Evolutionary conservation across 1,284 basidiomycete species (phyloP), one percentile per base, ranked within the genome.

Genomic region (Sporisorium exsertum): DNA sequence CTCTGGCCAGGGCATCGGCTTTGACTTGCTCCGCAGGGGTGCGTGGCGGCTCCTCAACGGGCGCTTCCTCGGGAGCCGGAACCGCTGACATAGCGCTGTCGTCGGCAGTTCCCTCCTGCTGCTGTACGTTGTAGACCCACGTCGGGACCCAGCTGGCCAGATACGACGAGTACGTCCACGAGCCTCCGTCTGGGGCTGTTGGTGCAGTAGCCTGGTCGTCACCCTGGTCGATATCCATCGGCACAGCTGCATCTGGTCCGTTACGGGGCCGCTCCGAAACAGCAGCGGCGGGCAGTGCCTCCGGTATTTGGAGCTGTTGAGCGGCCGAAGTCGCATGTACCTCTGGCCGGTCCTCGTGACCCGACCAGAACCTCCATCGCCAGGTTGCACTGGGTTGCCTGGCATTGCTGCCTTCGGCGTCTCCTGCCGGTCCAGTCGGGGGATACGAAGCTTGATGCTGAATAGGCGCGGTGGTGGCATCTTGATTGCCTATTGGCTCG

Each of bases 21-120:
- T 81, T 83, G 72, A 81, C 78, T 49, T 83, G 78, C 61, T 83
- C 80, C 3, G 81, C 81, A 5, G 81, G 81, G 13, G 80, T 83
- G 26, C 67, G 66, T 20, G 71, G 54, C 2, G 37, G 45, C 16
- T 20, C 24, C 3, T 46, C 29, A 4, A 47, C 26, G 5, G 56
- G 18, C 5, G 24, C 9, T 9, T 33, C 27, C 27, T 22, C 20
- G 8, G 33, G 16, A 26, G 18, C 16, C n/a, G 33, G 5, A 24
- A 33, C 26, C 45, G n/a, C 35, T 10, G 35, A 45, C 20, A 0
- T 42, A 33, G 50, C 45, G 16, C 42, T 15, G 3, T 26, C 56
- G n/a, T 18, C 32, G 27, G 40, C 49, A 3, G 52, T 52, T 2
- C n/a, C 29, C 16, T 64, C 51, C 32, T 69, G 53, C 49, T 77